A percentile compares a stretch with the other conserved stretches of the same genome.
Evolutionary conservation across 768 basidiomycete genomes (phyloP).

Genomic region (Xanthoconium purpureum): DNA sequence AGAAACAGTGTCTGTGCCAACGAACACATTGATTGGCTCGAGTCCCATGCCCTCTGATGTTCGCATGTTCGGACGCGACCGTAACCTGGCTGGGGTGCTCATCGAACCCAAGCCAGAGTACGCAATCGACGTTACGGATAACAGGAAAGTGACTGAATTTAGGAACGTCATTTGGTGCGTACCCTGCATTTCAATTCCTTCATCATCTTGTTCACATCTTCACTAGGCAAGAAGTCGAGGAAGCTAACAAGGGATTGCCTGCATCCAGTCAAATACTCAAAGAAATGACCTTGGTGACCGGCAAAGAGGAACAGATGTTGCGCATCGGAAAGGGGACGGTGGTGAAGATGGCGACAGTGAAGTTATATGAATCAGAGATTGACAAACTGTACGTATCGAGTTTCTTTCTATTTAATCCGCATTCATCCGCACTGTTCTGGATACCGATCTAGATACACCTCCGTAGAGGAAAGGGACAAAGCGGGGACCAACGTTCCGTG

Average conservation of each 20-base stretch:
- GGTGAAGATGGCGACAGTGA: not conserved
- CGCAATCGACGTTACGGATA: not conserved
- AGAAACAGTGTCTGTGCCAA: not conserved
- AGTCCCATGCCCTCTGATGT: not conserved
- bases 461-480: constrained; percentile 24
- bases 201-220: too few relatives aligned
- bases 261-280: not conserved
- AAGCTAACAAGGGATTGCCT: not conserved
- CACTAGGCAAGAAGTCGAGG: not conserved
- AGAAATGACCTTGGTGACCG: not conserved
- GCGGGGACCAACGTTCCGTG: constrained; percentile 22
- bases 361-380: not conserved
- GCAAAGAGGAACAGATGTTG: not conserved
- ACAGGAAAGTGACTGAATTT: not conserved
- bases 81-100: not conserved
- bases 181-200: too few relatives aligned
- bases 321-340: not conserved
- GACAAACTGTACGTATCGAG: not conserved
- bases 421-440: too few relatives aligned
- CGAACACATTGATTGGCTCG: not conserved
- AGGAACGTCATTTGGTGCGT: not conserved
- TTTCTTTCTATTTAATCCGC: not conserved
- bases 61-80: not conserved
- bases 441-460: constrained; percentile 27
- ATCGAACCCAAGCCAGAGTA: not conserved